phyloP scores from a whole-genome alignment of 495 filamentous ascomycete genomes.

The Penicillium arizonense region DNA sequence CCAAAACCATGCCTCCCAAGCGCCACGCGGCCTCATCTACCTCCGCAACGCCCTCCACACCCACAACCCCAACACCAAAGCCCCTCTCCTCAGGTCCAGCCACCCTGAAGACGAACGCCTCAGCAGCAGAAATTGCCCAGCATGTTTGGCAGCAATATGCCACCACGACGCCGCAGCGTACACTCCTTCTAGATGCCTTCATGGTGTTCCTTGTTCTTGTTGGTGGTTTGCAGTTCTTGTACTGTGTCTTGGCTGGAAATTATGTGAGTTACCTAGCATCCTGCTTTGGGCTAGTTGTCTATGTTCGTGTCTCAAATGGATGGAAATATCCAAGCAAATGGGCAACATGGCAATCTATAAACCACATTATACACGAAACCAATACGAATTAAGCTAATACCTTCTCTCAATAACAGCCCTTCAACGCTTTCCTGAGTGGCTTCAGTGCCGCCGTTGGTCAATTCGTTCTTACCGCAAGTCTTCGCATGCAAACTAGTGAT shows the following conservation, averaged over 20 bases:
- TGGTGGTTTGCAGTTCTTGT: slow-evolving; percentile 87
- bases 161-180: slow-evolving; percentile 78
- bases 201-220: slow-evolving; percentile 85
- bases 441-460: slow-evolving; percentile 95
- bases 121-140: slow-evolving; percentile 50
- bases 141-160: slow-evolving; percentile 73
- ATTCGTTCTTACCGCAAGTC: slow-evolving; percentile 87
- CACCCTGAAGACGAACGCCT: slow-evolving; percentile 42
- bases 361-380: background rate
- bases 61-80: slow-evolving; percentile 26
- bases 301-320: too few species aligned
- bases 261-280: slow-evolving; percentile 60
- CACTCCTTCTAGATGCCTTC: slow-evolving; percentile 89
- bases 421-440: slow-evolving; percentile 96
- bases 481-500: slow-evolving; percentile 83
- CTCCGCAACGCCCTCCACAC: slow-evolving; percentile 29
- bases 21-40: slow-evolving; percentile 42
- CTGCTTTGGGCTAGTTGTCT: too few species aligned
- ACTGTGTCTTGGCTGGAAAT: slow-evolving; percentile 90
- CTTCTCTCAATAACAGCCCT: slow-evolving; percentile 59
- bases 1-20: slow-evolving; percentile 49
- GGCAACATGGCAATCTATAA: background rate
- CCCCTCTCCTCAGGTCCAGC: slow-evolving; percentile 46
- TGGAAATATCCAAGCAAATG: too few species aligned
- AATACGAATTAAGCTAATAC: background rate